These are phyloP conservation scores for Phytophthora podocarpi DNA, from an alignment of 352 stramenopile genomes.

Conservation along the genomic window DNA sequence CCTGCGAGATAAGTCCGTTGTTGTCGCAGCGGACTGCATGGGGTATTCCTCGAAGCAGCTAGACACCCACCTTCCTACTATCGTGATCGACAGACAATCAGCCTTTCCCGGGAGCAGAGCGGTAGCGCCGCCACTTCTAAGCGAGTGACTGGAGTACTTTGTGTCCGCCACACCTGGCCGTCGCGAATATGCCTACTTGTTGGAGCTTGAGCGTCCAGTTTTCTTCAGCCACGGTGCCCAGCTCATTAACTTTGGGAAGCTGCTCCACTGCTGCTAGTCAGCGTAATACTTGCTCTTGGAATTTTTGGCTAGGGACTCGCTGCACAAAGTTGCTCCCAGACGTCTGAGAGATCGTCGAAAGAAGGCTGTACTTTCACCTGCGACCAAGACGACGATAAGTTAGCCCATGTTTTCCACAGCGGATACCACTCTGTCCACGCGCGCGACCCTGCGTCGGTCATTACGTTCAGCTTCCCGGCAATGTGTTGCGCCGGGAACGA, in stretches of 20 bases:
- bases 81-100: neutral
- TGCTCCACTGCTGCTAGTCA: constrained; percentile 14
- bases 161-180: neutral
- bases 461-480: constrained; percentile 10
- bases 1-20: neutral
- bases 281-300: constrained; percentile 16
- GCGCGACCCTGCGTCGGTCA: constrained; percentile 16
- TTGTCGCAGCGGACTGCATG: neutral
- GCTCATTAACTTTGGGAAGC: constrained; percentile 7
- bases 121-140: constrained; percentile 1
- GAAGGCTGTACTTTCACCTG: constrained; percentile 7
- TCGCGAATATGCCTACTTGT: neutral
- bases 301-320: constrained; percentile 8
- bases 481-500: constrained; percentile 26
- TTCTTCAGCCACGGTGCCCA: constrained; percentile 14
- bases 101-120: neutral
- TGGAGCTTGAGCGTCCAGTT: neutral
- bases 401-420: constrained; percentile 13
- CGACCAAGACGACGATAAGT: constrained; percentile 16
- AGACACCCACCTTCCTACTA: neutral
- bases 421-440: constrained; percentile 3
- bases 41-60: constrained; percentile 1
- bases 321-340: constrained; percentile 17
- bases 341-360: constrained; percentile 26
- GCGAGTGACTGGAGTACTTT: neutral